Percentiles rank a stretch among this genome's conserved stretches.
Evolutionary conservation across 2,329 filamentous ascomycete genomes (phyloP).

Genomic region (Exophiala oligosperma): DNA sequence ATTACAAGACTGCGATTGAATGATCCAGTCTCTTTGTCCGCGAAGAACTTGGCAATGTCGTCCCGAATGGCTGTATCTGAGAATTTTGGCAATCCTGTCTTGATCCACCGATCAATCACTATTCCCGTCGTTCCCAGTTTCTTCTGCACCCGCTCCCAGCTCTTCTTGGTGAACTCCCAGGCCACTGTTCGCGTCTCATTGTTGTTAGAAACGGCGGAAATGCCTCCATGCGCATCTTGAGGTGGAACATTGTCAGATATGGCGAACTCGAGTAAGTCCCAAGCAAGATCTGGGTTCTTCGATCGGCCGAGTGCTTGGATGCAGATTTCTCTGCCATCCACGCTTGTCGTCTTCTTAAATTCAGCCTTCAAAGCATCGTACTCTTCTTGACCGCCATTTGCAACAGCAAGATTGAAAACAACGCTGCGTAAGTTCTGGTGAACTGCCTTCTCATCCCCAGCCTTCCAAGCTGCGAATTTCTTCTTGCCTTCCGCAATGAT

Average conservation of each 20-base stretch:
- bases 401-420: conserved; percentile 77
- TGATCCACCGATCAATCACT: conserved; percentile 84
- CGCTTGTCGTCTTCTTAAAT: conserved; percentile 76
- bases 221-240: conserved; percentile 84
- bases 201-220: conserved; percentile 72
- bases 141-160: conserved; percentile 71
- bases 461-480: conserved; percentile 77
- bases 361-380: conserved; percentile 78
- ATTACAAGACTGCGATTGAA: conserved; percentile 86
- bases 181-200: conserved; percentile 69
- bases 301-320: conserved; percentile 74
- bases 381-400: conserved; percentile 68
- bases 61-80: conserved; percentile 66
- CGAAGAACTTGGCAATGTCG: conserved; percentile 84
- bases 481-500: conserved; percentile 71
- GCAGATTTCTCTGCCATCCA: conserved; percentile 88
- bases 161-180: conserved; percentile 82
- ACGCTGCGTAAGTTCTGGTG: conserved; percentile 78
- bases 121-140: conserved; percentile 80
- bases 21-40: conserved; percentile 70
- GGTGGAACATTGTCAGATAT: conserved; percentile 81
- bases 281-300: conserved; percentile 67
- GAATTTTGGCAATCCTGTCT: conserved; percentile 75
- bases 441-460: conserved; percentile 67
- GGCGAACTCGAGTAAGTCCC: conserved; percentile 68